Percentiles rank a stretch among this genome's conserved stretches.
These are phyloP conservation scores for Paracoccidioides lutzii DNA, from an alignment of 2,329 filamentous ascomycete species.

Conservation along the genomic window DNA sequence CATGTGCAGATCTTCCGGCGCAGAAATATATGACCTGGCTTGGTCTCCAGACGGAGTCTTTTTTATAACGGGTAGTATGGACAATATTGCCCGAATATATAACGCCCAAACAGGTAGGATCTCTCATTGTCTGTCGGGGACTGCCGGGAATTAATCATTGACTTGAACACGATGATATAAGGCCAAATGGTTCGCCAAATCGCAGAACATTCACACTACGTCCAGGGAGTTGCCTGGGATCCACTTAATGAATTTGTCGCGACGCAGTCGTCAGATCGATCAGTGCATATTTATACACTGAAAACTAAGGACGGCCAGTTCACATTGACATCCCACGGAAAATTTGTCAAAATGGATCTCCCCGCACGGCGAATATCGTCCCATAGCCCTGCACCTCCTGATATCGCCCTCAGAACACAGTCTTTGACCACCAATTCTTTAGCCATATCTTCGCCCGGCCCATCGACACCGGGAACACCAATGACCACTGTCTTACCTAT, in stretches of 20 bases:
- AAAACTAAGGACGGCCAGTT: constrained; percentile 96
- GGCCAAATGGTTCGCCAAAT: constrained; percentile 73
- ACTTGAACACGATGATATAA: constrained; percentile 15
- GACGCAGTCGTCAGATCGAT: constrained; percentile 94
- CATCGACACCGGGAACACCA: constrained; percentile 87
- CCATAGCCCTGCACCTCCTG: constrained; percentile 80
- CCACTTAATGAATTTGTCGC: constrained; percentile 96
- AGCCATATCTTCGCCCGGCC: constrained; percentile 61
- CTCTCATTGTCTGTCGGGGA: background rate
- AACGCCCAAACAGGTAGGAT: constrained; percentile 72
- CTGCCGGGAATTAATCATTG: background rate
- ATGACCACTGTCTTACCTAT: constrained; percentile 81
- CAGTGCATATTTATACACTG: constrained; percentile 91
- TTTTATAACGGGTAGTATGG: constrained; percentile 98
- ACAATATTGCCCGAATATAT: constrained; percentile 95
- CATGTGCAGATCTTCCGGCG: constrained; percentile 89
- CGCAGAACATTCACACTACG: constrained; percentile 94
- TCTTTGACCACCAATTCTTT: constrained; percentile 27
- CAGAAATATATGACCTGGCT: constrained; percentile 94
- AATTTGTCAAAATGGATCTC: constrained; percentile 85
- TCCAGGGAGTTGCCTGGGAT: constrained; percentile 97
- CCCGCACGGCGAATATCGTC: constrained; percentile 81
- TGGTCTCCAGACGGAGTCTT: constrained; percentile 96
- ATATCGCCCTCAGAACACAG: constrained; percentile 39
- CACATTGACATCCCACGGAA: constrained; percentile 63